These are phyloP conservation scores for Jatropha multifida DNA, from an alignment of 441 rosid genomes.

Conservation along the genomic window DNA sequence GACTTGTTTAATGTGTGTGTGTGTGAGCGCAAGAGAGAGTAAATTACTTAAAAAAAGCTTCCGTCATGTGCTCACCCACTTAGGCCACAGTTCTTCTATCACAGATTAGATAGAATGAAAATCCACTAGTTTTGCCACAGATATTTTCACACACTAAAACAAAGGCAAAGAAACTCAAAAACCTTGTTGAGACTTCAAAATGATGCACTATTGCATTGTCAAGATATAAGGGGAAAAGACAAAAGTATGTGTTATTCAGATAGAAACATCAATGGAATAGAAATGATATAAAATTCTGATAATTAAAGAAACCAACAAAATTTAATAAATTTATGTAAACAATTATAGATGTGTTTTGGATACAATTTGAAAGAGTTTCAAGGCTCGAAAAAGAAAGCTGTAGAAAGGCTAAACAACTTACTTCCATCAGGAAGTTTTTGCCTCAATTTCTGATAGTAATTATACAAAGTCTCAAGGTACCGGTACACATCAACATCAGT, in stretches of 20 bases:
- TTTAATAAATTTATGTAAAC: background rate
- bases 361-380: background rate
- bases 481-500: constrained; percentile 75
- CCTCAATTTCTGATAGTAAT: constrained; percentile 82
- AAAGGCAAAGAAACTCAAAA: background rate
- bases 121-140: background rate
- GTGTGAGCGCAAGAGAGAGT: background rate
- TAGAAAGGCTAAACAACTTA: constrained; percentile 30
- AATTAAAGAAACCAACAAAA: background rate
- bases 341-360: background rate
- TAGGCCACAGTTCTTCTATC: background rate
- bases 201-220: background rate
- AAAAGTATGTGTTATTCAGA: background rate
- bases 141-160: too few species aligned
- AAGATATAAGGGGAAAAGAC: background rate
- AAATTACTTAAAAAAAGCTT: constrained; percentile 41
- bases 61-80: constrained; percentile 27
- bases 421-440: constrained; percentile 64
- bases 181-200: background rate
- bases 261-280: background rate
- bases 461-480: constrained; percentile 89
- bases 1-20: background rate
- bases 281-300: background rate
- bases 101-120: background rate
- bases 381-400: background rate